Conservation (phyloP, 1,284 basidiomycete species). For the Macrocystidia cucumis region DNA sequence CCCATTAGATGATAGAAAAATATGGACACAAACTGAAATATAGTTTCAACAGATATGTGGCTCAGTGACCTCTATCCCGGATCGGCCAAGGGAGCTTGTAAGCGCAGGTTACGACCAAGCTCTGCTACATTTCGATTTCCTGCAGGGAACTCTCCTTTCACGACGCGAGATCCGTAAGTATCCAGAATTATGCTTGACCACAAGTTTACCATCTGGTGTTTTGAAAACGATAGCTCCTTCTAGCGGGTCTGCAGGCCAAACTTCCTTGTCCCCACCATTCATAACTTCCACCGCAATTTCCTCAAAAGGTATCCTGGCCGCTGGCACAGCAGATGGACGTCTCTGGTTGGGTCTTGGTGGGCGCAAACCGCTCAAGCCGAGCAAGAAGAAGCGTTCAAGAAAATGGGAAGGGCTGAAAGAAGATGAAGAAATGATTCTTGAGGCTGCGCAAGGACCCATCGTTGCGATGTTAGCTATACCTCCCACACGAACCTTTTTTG, state of each 20-base stretch:
- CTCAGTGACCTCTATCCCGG: slow-evolving; percentile 59
- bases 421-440: slow-evolving; percentile 34
- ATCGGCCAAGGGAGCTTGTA: slow-evolving; percentile 60
- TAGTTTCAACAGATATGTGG: slow-evolving; percentile 49
- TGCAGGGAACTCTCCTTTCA: slow-evolving; percentile 50
- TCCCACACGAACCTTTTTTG: too few relatives aligned
- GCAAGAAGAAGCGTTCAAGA: slow-evolving; percentile 45
- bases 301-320: slow-evolving; percentile 50
- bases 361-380: slow-evolving; percentile 34
- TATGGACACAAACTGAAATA: slow-evolving; percentile 1
- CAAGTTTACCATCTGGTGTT: too few relatives aligned
- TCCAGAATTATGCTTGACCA: background rate
- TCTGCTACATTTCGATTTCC: slow-evolving; percentile 60
- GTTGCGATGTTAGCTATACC: slow-evolving; percentile 49
- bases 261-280: slow-evolving; percentile 67
- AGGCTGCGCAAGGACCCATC: slow-evolving; percentile 62
- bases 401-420: slow-evolving; percentile 67
- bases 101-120: slow-evolving; percentile 71
- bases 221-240: slow-evolving; percentile 35
- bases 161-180: slow-evolving; percentile 50
- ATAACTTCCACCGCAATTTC: slow-evolving; percentile 54
- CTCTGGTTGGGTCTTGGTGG: slow-evolving; percentile 63
- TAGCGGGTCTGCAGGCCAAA: slow-evolving; percentile 31
- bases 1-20: background rate
- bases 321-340: slow-evolving; percentile 67